phyloP scores from a whole-genome alignment of 129 eudicot genomes.

The Centaurea solstitialis region DNA sequence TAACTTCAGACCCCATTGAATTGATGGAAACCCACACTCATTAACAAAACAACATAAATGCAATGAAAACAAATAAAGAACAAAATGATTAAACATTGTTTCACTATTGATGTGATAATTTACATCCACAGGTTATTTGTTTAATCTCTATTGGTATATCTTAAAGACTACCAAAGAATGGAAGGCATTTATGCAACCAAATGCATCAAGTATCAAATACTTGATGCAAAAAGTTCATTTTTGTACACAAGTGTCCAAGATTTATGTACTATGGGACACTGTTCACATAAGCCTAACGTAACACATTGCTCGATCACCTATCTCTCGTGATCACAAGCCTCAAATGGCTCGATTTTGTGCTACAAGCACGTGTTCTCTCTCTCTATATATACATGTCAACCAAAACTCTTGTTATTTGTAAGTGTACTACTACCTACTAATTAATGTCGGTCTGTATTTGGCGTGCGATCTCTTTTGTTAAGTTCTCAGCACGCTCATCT shows the following conservation, averaged over 20 bases:
- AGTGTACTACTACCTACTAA: slow-evolving; percentile 16
- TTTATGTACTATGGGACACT: slow-evolving; percentile 11
- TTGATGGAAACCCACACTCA: neutral
- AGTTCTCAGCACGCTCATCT: slow-evolving; percentile 81
- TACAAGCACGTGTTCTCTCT: slow-evolving; percentile 18
- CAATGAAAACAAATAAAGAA: neutral
- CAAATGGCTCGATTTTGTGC: slow-evolving; percentile 20
- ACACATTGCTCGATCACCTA: slow-evolving; percentile 19
- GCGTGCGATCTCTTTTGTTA: slow-evolving; percentile 75
- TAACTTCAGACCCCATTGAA: no score
- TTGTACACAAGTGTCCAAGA: slow-evolving; percentile 27
- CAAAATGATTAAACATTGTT: neutral
- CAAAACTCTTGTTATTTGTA: slow-evolving; percentile 7
- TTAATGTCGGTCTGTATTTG: slow-evolving; percentile 63
- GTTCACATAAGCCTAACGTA: slow-evolving; percentile 8
- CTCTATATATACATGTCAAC: slow-evolving; percentile 28
- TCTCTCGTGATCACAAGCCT: slow-evolving; percentile 7
- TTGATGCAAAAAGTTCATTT: neutral
- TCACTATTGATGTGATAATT: neutral
- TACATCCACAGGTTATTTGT: neutral
- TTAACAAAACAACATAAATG: neutral
- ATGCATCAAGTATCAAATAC: slow-evolving; percentile 2
- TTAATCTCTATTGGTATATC: neutral
- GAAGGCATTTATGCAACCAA: neutral
- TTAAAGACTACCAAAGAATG: neutral